Base-by-base conservation (phyloP, 768 basidiomycete genomes). In the Termitomyces sp. region DNA sequence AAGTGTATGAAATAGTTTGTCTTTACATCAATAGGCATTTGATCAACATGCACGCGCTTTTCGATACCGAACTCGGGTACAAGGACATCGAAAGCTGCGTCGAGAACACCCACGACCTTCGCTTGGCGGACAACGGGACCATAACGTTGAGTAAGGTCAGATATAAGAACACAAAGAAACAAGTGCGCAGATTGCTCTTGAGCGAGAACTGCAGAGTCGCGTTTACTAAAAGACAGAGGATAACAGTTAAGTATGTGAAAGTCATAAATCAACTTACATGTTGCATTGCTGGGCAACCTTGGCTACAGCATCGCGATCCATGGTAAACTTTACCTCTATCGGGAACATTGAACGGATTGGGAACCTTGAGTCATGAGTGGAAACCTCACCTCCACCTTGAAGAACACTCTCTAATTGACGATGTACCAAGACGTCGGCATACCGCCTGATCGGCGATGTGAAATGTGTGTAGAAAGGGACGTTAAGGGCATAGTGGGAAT, bases 271-370 rank as follows among this genome's bases (percentile, higher is more conserved):
- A 24, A 75, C 88, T 48, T 69, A 95, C 91, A 96, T 95, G 69
- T 98, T 98, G 73, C 95, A 98, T 69, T 98, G 95, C 69, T 98
- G 96, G 46, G 97, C 96, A 22, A 97, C 85, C 75, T 98, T 98
- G 30, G 95, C 94, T 36, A 98, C 95, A 58, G 95, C 91, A 72
- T 98, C 97, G 62, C 95, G 90, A 68, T 99, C 97, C 93, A 98
- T 95, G 39, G 84, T 85, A 74, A 99, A 98, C 73, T 95, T 96
- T 53, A 84, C 78, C 18, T 96, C 95, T n/a, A 73, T 82, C 80
- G 44, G 57, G 44, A 37, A 48, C 50, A 27, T 48, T 62, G 44
- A 65, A 42, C 58, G 58, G 49, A 42, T 53, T 50, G 24, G 47
- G 33, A 42, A 60, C 18, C 22, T 18, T 13, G 41, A 9, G 7